Percentiles rank a stretch among this genome's conserved stretches.
phyloP scores from a whole-genome alignment of 2,329 filamentous ascomycete species.

The Aureobasidium namibiae region DNA sequence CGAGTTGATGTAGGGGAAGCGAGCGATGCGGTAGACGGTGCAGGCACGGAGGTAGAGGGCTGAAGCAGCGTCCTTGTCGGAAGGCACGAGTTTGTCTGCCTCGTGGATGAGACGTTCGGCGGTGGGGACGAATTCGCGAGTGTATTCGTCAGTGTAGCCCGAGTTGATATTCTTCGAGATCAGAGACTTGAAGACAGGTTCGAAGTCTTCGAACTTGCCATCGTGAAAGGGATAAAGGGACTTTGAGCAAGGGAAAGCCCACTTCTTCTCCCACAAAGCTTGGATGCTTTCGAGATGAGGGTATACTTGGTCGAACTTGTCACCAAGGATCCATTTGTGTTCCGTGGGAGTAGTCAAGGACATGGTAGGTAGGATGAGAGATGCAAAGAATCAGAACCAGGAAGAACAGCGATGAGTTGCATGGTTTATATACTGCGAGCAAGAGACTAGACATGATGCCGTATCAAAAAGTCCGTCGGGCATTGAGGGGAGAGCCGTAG shows the following conservation, averaged over 20 bases:
- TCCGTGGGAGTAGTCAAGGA: slow-evolving; percentile 10
- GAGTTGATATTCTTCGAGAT: slow-evolving; percentile 30
- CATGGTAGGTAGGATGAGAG: neutral
- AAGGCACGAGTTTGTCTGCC: slow-evolving; percentile 20
- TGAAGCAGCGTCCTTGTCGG: slow-evolving; percentile 23
- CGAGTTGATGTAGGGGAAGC: slow-evolving; percentile 31
- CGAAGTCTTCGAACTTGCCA: slow-evolving; percentile 31
- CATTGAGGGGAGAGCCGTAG: slow-evolving; percentile 6
- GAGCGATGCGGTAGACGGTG: slow-evolving; percentile 29
- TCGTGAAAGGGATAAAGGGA: slow-evolving; percentile 28
- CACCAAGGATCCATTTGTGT: slow-evolving; percentile 32
- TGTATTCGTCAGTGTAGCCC: slow-evolving; percentile 30
- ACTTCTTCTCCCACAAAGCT: slow-evolving; percentile 39
- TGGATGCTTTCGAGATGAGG: slow-evolving; percentile 54
- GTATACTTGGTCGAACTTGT: slow-evolving; percentile 39
- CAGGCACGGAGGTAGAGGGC: slow-evolving; percentile 29
- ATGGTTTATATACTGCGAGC: neutral
- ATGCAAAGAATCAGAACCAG: neutral
- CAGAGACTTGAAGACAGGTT: slow-evolving; percentile 29
- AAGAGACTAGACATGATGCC: neutral
- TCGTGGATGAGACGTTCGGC: slow-evolving; percentile 24
- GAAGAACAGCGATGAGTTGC: neutral
- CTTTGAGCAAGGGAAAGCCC: slow-evolving; percentile 26
- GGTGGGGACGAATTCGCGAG: slow-evolving; percentile 29
- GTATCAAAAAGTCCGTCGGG: slow-evolving; percentile 6